A percentile compares a stretch with the other conserved stretches of the same genome.
These are phyloP conservation scores for Metschnikowia koreensis DNA, from an alignment of 805 yeast species.

Conservation along the genomic window DNA sequence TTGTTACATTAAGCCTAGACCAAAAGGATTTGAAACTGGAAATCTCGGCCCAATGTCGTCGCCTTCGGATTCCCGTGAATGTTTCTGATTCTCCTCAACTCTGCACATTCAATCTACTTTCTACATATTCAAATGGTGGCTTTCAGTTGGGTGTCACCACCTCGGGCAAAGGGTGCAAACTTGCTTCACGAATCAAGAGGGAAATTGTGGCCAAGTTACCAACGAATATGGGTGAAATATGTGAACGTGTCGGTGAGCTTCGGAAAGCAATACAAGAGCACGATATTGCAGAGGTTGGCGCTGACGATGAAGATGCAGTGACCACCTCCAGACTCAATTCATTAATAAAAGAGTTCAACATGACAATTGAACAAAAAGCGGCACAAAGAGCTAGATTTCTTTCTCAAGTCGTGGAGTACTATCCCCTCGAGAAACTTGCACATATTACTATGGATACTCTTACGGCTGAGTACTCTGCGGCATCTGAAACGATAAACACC, in stretches of 20 bases:
- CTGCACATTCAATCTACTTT: slow-evolving; percentile 73
- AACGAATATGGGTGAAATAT: slow-evolving; percentile 62
- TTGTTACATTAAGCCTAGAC: slow-evolving; percentile 48
- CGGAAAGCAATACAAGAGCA: slow-evolving; percentile 54
- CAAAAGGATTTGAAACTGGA: slow-evolving; percentile 31
- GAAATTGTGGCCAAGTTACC: slow-evolving; percentile 70
- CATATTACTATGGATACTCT: slow-evolving; percentile 59
- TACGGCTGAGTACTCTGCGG: slow-evolving; percentile 35
- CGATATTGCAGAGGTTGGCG: slow-evolving; percentile 50
- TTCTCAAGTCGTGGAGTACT: slow-evolving; percentile 87
- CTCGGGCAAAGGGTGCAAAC: slow-evolving; percentile 83
- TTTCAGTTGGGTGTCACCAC: slow-evolving; percentile 84
- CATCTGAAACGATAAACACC: background rate
- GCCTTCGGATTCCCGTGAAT: slow-evolving; percentile 77
- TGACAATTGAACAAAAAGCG: slow-evolving; percentile 50
- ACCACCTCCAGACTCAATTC: slow-evolving; percentile 59
- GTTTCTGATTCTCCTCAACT: slow-evolving; percentile 69
- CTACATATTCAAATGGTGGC: slow-evolving; percentile 67
- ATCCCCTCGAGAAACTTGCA: slow-evolving; percentile 67
- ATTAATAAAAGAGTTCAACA: slow-evolving; percentile 58
- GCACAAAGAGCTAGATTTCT: slow-evolving; percentile 76
- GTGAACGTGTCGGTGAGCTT: slow-evolving; percentile 66
- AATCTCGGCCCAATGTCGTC: slow-evolving; percentile 52
- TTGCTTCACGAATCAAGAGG: slow-evolving; percentile 77
- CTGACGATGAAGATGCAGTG: slow-evolving; percentile 67